A percentile compares a stretch with the other conserved stretches of the same genome.
Evolutionary conservation across 106 monocot genomes (phyloP).

Genomic region (Ottelia alismoides): DNA sequence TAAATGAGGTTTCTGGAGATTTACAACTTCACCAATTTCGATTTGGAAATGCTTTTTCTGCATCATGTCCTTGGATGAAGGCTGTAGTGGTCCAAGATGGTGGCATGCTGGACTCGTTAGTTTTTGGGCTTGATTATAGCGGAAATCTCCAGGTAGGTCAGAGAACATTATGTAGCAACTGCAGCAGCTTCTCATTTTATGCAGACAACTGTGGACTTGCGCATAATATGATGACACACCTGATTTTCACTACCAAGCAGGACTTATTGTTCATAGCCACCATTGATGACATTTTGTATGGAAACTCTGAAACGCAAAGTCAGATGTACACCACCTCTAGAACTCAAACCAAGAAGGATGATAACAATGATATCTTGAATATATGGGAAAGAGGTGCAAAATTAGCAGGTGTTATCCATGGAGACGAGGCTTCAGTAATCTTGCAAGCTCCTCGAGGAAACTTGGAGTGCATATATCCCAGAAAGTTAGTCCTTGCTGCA

Average conservation of each 20-base stretch:
- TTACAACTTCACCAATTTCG: slow-evolving; percentile 12
- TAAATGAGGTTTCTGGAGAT: slow-evolving; percentile 1
- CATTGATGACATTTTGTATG: slow-evolving; percentile 58
- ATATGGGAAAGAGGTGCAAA: slow-evolving; percentile 96
- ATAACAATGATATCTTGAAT: slow-evolving; percentile 35
- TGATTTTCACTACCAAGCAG: slow-evolving; percentile 81
- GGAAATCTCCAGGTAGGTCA: slow-evolving; percentile 59
- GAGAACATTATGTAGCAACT: slow-evolving; percentile 45
- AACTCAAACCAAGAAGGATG: slow-evolving; percentile 14
- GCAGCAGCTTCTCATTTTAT: slow-evolving; percentile 83
- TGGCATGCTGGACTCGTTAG: slow-evolving; percentile 29
- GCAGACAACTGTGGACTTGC: slow-evolving; percentile 14
- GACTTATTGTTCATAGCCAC: slow-evolving; percentile 65
- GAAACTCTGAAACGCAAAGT: slow-evolving; percentile 27
- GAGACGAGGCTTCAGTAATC: slow-evolving; percentile 86
- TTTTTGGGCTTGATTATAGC: slow-evolving; percentile 78
- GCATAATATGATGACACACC: slow-evolving; percentile 48
- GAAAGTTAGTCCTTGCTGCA: slow-evolving; percentile 77
- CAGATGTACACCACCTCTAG: slow-evolving; percentile 13
- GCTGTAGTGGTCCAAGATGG: slow-evolving; percentile 39
- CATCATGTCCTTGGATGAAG: slow-evolving; percentile 87
- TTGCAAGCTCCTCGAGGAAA: slow-evolving; percentile 80
- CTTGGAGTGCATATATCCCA: slow-evolving; percentile 87
- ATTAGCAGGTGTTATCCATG: slow-evolving; percentile 77
- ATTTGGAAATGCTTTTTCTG: slow-evolving; percentile 40